Evolutionary conservation across 257 asterid species (phyloP).

Genomic region (Solanum etuberosum): DNA sequence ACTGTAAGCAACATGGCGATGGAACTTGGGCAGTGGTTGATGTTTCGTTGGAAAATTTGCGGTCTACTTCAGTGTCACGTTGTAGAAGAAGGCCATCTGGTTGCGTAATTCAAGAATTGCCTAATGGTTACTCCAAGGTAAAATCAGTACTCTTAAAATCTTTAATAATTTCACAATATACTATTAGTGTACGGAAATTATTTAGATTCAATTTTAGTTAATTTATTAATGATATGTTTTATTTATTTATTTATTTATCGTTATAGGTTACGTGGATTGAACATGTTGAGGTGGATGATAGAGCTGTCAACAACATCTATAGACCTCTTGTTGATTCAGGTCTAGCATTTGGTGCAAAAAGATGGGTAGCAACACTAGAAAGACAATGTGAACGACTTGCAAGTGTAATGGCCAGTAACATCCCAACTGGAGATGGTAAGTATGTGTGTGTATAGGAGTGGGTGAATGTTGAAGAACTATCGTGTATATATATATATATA

Average conservation of each 20-base stretch:
- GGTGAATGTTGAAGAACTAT: background rate
- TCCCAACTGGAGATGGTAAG: constrained; percentile 35
- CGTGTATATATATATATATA: no score
- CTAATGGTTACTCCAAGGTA: constrained; percentile 57
- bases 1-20: constrained; percentile 38
- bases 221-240: background rate
- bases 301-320: constrained; percentile 30
- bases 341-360: constrained; percentile 42
- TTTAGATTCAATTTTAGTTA: background rate
- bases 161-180: background rate
- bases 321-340: constrained; percentile 33
- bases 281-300: constrained; percentile 43
- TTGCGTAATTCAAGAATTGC: constrained; percentile 47
- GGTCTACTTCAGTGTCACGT: constrained; percentile 19
- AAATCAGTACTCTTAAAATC: no score
- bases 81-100: constrained; percentile 54
- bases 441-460: background rate
- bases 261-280: constrained; percentile 44
- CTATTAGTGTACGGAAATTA: background rate
- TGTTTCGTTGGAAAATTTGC: constrained; percentile 41
- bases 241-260: background rate
- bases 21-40: constrained; percentile 53
- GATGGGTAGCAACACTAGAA: constrained; percentile 40
- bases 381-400: constrained; percentile 51
- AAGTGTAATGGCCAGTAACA: constrained; percentile 29